Base-by-base conservation (phyloP, 768 basidiomycete genomes). In the Antrodiella citrinella region DNA sequence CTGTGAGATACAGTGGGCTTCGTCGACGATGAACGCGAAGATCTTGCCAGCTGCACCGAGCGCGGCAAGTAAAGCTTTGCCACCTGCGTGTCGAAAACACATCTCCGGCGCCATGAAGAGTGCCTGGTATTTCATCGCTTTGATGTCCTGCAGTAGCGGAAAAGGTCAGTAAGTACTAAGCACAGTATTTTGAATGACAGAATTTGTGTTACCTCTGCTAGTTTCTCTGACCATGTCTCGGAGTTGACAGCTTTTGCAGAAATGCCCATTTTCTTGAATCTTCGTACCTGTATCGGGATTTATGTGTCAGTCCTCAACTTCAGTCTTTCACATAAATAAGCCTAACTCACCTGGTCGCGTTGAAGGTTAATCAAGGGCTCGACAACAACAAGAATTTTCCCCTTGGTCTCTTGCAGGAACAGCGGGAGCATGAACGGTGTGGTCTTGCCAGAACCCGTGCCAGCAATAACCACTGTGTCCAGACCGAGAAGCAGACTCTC, bases 1-100 rank as follows among this genome's bases (percentile, higher is more conserved):
- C 40, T 66, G 59, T 1, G 59, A 44, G 21, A 65, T 69, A 43
- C 67, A 70, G 46, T 73, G 73, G 0, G 67, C 69, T 47, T 74
- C 69, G 46, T 71, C 71, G n/a, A 72, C 51, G 23, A 74, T 58
- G 13, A 68, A 26, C 0, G 50, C 52, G 0, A 43, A 20, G 23
- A 72, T 54, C 0, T 57, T 11, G 22, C 43, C 57, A 49, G 13
- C 55, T 38, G 56, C 67, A 24, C 21, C 26, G 13, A 22, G 47
- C 41, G 15, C 38, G 12, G 48, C 30, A 0, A 63, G 20, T 1
- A 57, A 40, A 7, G 52, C 48, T 4, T 40, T 47, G 15, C 59
- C 55, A 1, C 35, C 44, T 1, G 42, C n/a, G 22, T 62, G 49
- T 13, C 56, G 13, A 4, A 59, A 47, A 46, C 49, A 53, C 61